phyloP scores from a whole-genome alignment of 225 moss, liverwort and hornwort species.

The Antitrichia curtipendula region DNA sequence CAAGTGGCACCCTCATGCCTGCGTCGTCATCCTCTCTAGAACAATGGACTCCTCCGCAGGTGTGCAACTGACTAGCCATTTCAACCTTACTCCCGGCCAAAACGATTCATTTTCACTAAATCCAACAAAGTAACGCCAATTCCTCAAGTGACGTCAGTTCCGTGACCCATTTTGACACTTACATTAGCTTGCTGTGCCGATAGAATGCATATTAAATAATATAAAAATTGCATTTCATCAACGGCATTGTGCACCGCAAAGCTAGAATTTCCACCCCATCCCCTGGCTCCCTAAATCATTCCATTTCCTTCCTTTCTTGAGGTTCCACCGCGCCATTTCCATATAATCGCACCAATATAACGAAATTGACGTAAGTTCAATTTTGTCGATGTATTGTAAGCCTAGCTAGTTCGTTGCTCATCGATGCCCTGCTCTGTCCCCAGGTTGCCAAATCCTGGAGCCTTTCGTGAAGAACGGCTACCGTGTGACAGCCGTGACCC shows the following conservation, averaged over 20 bases:
- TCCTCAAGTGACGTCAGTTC: too few relatives aligned
- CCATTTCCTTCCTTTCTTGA: background rate
- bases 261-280: background rate
- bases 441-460: constrained; percentile 5
- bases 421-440: background rate
- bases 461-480: constrained; percentile 11
- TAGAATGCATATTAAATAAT: too few relatives aligned
- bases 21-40: constrained; percentile 38
- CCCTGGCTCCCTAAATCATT: background rate
- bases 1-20: constrained; percentile 38
- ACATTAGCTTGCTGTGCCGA: background rate
- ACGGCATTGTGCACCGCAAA: background rate
- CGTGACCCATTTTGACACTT: too few relatives aligned
- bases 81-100: background rate
- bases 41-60: constrained; percentile 25
- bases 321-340: background rate
- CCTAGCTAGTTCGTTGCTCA: background rate
- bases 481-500: constrained; percentile 21
- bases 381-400: background rate
- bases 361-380: background rate
- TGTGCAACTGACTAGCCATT: background rate
- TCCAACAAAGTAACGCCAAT: background rate
- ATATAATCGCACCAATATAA: background rate
- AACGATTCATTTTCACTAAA: background rate
- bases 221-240: background rate